phyloP scores from a whole-genome alignment of 768 basidiomycete species.

The Mycena olivaceomarginata region DNA sequence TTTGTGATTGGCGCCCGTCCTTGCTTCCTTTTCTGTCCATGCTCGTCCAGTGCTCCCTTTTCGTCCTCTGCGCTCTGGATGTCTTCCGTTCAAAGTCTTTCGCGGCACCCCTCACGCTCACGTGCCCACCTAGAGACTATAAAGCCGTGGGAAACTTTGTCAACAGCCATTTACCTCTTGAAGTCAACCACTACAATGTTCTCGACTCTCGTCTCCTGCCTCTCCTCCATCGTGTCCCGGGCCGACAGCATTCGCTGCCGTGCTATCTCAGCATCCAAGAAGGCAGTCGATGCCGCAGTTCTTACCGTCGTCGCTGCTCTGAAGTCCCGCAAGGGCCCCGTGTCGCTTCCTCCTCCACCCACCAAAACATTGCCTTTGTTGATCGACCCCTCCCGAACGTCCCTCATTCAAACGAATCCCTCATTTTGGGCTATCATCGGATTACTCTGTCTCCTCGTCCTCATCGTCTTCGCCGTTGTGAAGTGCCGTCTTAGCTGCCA shows the following conservation, averaged over 20 bases:
- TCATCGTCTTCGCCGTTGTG: not conserved
- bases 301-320: not conserved
- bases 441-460: not conserved
- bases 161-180: not conserved
- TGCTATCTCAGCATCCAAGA: too few species aligned
- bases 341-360: not conserved
- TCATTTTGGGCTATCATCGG: not conserved
- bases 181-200: slow-evolving; percentile 13
- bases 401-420: not conserved
- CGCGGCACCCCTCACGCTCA: not conserved
- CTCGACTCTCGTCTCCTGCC: not conserved
- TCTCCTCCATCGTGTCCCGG: not conserved
- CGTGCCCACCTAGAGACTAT: not conserved
- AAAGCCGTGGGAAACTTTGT: slow-evolving; percentile 9
- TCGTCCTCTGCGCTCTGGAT: not conserved
- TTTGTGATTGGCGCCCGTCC: not conserved
- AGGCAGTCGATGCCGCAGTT: not conserved
- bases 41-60: slow-evolving; percentile 19
- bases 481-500: not conserved
- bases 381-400: not conserved
- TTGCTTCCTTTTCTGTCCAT: not conserved
- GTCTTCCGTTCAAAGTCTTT: not conserved
- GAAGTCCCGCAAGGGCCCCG: not conserved
- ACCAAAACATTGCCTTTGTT: not conserved
- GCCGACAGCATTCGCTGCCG: not conserved